These are phyloP conservation scores for Suillus occidentalis DNA, from an alignment of 768 basidiomycete species.

Conservation along the genomic window DNA sequence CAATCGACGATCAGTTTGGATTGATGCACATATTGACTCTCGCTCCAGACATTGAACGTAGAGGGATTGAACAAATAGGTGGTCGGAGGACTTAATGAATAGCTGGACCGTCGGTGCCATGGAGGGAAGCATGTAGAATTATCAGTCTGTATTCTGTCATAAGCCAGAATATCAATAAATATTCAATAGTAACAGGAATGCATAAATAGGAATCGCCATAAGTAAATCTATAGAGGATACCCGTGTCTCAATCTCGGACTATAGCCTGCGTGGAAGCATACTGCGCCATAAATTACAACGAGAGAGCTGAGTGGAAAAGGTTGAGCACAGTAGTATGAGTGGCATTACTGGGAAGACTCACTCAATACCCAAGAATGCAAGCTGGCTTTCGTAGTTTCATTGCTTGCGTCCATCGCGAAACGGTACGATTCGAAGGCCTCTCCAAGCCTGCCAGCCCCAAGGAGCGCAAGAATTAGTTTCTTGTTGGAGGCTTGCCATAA, in stretches of 20 bases:
- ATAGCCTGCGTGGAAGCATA: neutral
- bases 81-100: neutral
- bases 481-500: neutral
- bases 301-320: neutral
- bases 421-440: neutral
- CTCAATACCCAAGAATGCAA: neutral
- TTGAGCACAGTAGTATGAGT: neutral
- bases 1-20: neutral
- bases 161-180: neutral
- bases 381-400: neutral
- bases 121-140: neutral
- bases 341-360: neutral
- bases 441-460: neutral
- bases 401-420: neutral
- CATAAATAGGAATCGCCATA: neutral
- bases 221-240: neutral
- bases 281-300: neutral
- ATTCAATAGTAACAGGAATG: neutral
- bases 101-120: neutral
- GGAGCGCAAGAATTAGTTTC: neutral
- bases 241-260: neutral
- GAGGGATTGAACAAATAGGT: neutral
- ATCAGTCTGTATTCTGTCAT: neutral
- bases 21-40: too few species aligned
- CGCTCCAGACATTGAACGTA: neutral